phyloP scores from a whole-genome alignment of 352 stramenopile genomes.

The Phytophthora boehmeriae region DNA sequence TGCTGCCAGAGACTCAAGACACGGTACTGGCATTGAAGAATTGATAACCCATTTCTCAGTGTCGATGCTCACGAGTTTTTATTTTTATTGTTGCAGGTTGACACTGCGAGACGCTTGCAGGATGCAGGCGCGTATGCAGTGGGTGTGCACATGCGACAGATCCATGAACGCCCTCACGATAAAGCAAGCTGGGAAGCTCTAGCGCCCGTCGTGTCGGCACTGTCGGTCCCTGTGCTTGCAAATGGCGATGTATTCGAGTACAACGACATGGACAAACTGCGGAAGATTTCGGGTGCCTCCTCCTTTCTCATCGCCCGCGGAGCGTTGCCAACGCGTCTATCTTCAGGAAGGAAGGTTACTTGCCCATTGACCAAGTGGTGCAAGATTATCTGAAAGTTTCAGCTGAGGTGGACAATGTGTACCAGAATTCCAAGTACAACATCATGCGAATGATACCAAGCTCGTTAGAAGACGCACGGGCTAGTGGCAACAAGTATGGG shows the following conservation, averaged over 20 bases:
- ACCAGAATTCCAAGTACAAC: constrained; percentile 93
- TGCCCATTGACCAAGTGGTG: constrained; percentile 68
- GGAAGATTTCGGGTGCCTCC: constrained; percentile 58
- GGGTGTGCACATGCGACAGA: constrained; percentile 71
- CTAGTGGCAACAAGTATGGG: constrained; percentile 32
- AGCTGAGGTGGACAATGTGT: constrained; percentile 87
- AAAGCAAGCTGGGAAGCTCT: constrained; percentile 79
- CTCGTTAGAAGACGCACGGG: constrained; percentile 55
- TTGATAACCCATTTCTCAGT: not conserved
- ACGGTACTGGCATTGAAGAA: constrained; percentile 47
- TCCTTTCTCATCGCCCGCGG: constrained; percentile 88
- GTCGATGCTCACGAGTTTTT: not conserved
- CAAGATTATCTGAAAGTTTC: constrained; percentile 73
- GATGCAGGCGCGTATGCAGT: constrained; percentile 71
- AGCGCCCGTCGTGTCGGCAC: constrained; percentile 62
- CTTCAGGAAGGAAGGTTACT: constrained; percentile 70
- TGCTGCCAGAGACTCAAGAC: constrained; percentile 63
- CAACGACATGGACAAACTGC: constrained; percentile 71
- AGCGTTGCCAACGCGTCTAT: constrained; percentile 85
- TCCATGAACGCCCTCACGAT: constrained; percentile 68
- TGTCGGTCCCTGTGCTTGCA: constrained; percentile 83
- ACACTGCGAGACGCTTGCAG: constrained; percentile 66
- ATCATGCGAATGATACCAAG: constrained; percentile 82
- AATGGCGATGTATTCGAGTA: constrained; percentile 90
- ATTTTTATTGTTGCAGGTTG: constrained; percentile 45